Conservation (phyloP, 1,284 basidiomycete species). For the Fistulinella cinereoalba region DNA sequence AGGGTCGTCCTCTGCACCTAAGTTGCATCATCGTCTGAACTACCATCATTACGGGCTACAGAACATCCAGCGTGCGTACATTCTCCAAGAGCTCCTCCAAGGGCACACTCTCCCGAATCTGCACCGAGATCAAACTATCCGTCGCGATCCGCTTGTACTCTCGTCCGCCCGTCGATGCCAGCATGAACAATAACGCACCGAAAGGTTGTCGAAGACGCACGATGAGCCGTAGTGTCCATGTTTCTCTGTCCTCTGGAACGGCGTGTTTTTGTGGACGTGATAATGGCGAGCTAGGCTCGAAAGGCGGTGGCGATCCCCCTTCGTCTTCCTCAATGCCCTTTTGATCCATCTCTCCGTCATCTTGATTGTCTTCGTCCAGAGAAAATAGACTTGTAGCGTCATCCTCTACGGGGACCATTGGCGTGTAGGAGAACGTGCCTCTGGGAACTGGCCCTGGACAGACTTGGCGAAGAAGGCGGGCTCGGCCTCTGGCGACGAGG, state of each 20-base stretch:
- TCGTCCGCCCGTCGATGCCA: background rate
- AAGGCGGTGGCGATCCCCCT: no score
- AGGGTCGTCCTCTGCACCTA: no score
- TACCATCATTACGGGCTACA: background rate
- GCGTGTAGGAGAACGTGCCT: no score
- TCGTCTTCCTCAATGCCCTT: no score
- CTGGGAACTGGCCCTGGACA: constrained; percentile 69
- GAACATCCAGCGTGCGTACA: background rate
- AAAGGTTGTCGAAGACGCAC: background rate
- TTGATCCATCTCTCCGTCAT: no score
- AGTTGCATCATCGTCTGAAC: no score
- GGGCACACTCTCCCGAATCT: background rate
- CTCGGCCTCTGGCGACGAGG: constrained; percentile 57
- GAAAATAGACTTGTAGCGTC: no score
- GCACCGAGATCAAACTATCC: background rate
- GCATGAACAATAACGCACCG: background rate
- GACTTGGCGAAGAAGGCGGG: constrained; percentile 61
- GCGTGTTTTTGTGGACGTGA: no score
- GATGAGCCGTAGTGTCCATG: background rate
- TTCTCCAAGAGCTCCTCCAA: background rate
- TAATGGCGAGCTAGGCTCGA: no score
- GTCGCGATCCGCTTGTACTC: background rate
- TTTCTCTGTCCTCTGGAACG: background rate
- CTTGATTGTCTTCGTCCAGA: no score
- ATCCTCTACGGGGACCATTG: no score